Conservation (phyloP, 2,329 filamentous ascomycete genomes). For the Colletotrichum karsti region DNA sequence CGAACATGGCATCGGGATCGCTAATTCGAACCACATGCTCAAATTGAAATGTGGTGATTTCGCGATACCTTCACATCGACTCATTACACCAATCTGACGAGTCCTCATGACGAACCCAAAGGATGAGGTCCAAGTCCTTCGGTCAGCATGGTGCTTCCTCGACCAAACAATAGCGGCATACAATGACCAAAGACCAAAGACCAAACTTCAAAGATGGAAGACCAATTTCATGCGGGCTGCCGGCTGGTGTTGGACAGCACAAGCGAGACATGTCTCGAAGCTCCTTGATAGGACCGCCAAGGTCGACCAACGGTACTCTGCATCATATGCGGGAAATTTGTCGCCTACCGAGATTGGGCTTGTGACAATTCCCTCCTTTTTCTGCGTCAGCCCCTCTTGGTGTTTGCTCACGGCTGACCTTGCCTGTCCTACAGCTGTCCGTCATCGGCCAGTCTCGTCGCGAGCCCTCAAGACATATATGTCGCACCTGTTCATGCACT, state of each 20-base stretch:
- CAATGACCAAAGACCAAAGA: background rate
- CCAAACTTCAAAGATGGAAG: conserved; percentile 1
- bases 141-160: background rate
- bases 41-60: background rate
- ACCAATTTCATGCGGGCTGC: conserved; percentile 25
- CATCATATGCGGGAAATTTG: conserved; percentile 29
- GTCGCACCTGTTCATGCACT: conserved; percentile 23
- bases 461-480: background rate
- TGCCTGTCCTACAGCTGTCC: conserved; percentile 9
- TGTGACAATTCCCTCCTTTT: conserved; percentile 10
- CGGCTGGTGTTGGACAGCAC: conserved; percentile 14
- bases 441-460: conserved; percentile 2
- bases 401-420: conserved; percentile 14
- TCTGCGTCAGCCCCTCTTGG: conserved; percentile 3
- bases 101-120: background rate
- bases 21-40: background rate
- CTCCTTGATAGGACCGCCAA: conserved; percentile 29
- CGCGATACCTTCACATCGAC: background rate
- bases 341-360: conserved; percentile 26
- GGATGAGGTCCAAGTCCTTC: background rate
- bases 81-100: background rate
- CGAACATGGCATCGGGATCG: background rate
- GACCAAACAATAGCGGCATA: background rate
- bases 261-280: conserved; percentile 30
- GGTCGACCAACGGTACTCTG: conserved; percentile 18